Evolutionary conservation across 2,329 filamentous ascomycete species (phyloP), one percentile per base, ranked within the genome.

Genomic region (Fusarium xylarioides): DNA sequence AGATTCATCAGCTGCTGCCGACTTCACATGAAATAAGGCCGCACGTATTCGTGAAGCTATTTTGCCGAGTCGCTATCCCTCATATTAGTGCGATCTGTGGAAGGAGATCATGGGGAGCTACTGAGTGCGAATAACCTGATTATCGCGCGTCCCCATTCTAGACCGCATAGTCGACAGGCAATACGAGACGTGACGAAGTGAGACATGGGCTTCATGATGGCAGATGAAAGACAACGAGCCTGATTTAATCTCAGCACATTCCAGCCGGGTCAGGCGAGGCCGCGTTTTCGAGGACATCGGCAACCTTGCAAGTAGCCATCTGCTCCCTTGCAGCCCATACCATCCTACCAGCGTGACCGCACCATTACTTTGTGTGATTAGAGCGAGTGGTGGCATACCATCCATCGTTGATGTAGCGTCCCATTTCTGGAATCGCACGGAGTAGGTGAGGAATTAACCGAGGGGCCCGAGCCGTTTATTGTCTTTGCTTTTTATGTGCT

Each of bases 191-290:
- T 53, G 66, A 57, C 52, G 44, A 47, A 61, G 30, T 74, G 63
- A 73, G 70, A 73, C 66, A 73, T 28, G 34, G 46, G 37, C 55
- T 55, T 60, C 55, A 58, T 46, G 69, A 58, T 58, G 54, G 21
- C 12, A 63, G 37, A 58, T 43, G 37, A 28, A 66, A 58, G 59
- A 63, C 52, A 66, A 50, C 53, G 59, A 44, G 52, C 32, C 54
- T 60, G 66, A 34, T n/a, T 35, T 43, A 63, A 73, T 70, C 66
- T 73, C 53, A 57, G 38, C 38, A 28, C 70, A 73, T 73, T 73
- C 70, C 70, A 53, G 47, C 28, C 38, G 30, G 35, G 46, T 57
- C 55, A 56, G 47, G 32, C 40, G 23, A 47, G 56, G 46, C 47
- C 50, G 52, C 32, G 52, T 52, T 40, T 57, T 57, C 34, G 43